Conservation (phyloP, 1,284 basidiomycete genomes). For the Neotropicomus parvogracilis region DNA sequence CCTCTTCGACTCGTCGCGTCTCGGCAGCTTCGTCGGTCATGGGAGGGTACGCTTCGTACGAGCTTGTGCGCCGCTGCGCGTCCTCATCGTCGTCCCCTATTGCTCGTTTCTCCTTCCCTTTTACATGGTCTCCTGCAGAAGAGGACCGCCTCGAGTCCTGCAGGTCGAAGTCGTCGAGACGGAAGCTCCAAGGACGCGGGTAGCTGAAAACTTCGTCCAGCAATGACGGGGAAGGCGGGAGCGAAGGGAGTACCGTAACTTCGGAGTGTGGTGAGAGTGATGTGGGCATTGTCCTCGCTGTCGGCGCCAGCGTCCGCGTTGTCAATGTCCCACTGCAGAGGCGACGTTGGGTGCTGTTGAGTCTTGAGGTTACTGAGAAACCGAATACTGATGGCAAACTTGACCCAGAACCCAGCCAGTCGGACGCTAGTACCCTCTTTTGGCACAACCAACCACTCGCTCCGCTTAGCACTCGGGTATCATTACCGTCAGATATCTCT, state of each 20-base stretch:
- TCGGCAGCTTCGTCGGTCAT: constrained; percentile 61
- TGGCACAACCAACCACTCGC: background rate
- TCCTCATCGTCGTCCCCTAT: constrained; percentile 24
- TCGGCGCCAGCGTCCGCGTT: constrained; percentile 11
- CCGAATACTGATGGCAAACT: too few species aligned
- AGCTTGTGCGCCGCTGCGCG: constrained; percentile 19
- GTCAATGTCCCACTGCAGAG: background rate
- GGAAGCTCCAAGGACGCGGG: constrained; percentile 35
- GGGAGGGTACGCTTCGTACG: constrained; percentile 55
- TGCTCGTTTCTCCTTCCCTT: constrained; percentile 30
- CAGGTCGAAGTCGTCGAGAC: constrained; percentile 15
- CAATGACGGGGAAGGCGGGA: constrained; percentile 39
- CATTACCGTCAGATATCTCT: too few species aligned
- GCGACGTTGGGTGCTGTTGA: too few species aligned
- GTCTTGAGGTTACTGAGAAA: too few species aligned
- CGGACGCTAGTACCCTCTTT: too few species aligned
- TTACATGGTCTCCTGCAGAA: constrained; percentile 13
- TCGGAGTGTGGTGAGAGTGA: constrained; percentile 15
- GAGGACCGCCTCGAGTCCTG: constrained; percentile 15
- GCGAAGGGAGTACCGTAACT: constrained; percentile 32
- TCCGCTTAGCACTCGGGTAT: background rate
- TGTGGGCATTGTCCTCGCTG: constrained; percentile 21
- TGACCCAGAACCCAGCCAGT: too few species aligned
- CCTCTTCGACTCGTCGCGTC: constrained; percentile 66
- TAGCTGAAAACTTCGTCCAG: constrained; percentile 45